Evolutionary conservation across 2,329 filamentous ascomycete genomes (phyloP).

Genomic region (Gaeumannomyces tritici): DNA sequence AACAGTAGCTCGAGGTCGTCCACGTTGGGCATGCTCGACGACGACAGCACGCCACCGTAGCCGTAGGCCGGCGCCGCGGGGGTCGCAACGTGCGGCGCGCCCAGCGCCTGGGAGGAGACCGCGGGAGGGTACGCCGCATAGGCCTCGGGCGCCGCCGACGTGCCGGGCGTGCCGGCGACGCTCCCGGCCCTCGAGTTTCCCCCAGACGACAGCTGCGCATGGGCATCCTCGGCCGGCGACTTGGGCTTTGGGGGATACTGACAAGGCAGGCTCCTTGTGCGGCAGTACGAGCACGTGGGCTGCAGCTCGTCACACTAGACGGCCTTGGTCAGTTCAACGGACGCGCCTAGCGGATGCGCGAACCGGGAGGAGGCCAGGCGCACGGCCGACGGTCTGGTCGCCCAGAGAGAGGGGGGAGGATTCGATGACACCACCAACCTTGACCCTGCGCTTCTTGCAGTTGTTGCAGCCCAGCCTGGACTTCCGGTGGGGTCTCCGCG

Average conservation of each 20-base stretch:
- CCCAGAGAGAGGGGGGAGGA: not conserved
- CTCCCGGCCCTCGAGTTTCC: not conserved
- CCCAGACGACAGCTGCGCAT: not conserved
- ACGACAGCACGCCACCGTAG: not conserved
- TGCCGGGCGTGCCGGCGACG: not conserved
- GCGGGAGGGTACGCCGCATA: not conserved
- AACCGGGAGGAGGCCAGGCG: not conserved
- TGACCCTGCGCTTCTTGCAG: slow-evolving; percentile 15
- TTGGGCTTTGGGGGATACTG: not conserved
- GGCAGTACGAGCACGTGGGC: slow-evolving; percentile 2
- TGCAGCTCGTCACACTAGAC: slow-evolving; percentile 1
- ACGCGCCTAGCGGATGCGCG: too few species aligned
- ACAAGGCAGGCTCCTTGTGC: not conserved
- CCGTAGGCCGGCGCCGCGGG: not conserved
- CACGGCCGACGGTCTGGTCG: too few species aligned
- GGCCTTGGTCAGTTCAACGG: too few species aligned
- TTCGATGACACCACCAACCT: slow-evolving; percentile 8
- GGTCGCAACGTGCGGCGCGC: not conserved
- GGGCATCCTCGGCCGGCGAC: not conserved
- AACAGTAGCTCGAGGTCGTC: slow-evolving; percentile 3
- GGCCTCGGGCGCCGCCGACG: not conserved
- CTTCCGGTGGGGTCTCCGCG: slow-evolving; percentile 13
- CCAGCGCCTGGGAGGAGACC: not conserved
- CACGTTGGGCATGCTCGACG: not conserved
- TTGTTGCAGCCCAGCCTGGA: slow-evolving; percentile 11